Evolutionary conservation across 2,329 filamentous ascomycete genomes (phyloP).

Genomic region (Fusarium oligoseptatum): DNA sequence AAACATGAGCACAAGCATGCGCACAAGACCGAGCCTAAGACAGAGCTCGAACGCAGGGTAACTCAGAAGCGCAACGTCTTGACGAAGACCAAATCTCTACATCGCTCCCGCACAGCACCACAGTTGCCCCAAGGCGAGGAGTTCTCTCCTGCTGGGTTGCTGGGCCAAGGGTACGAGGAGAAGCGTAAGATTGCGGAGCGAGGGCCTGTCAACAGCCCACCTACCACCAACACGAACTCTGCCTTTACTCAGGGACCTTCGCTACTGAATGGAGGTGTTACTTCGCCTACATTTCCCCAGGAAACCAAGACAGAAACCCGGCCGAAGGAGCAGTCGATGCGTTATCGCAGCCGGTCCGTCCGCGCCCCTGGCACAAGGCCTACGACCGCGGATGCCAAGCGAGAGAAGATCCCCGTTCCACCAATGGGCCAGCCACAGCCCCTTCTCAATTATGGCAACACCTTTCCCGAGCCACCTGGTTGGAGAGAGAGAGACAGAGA

Average conservation of each 20-base stretch:
- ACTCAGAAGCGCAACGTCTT: constrained; percentile 27
- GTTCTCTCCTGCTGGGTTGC: constrained; percentile 65
- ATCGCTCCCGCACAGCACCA: constrained; percentile 33
- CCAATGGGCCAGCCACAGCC: constrained; percentile 70
- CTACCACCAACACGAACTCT: constrained; percentile 19
- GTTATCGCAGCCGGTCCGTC: constrained; percentile 47
- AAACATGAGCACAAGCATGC: constrained; percentile 6
- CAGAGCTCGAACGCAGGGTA: constrained; percentile 29
- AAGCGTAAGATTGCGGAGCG: constrained; percentile 55
- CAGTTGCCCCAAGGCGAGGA: constrained; percentile 45
- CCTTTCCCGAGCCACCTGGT: constrained; percentile 73
- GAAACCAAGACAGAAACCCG: constrained; percentile 49
- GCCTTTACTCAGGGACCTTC: constrained; percentile 70
- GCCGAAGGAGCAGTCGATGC: constrained; percentile 54
- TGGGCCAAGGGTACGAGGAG: constrained; percentile 62
- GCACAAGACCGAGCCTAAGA: constrained; percentile 33
- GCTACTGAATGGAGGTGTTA: constrained; percentile 62
- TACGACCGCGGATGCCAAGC: constrained; percentile 44
- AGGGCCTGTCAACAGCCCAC: constrained; percentile 48
- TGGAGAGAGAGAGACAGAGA: constrained; percentile 55
- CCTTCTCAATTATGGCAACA: constrained; percentile 73
- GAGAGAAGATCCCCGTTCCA: constrained; percentile 38
- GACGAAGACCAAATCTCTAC: constrained; percentile 46
- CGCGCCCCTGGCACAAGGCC: constrained; percentile 36
- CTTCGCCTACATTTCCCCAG: constrained; percentile 35